Evolutionary conservation across 306 rosid species (phyloP).

Genomic region (Morella rubra): DNA sequence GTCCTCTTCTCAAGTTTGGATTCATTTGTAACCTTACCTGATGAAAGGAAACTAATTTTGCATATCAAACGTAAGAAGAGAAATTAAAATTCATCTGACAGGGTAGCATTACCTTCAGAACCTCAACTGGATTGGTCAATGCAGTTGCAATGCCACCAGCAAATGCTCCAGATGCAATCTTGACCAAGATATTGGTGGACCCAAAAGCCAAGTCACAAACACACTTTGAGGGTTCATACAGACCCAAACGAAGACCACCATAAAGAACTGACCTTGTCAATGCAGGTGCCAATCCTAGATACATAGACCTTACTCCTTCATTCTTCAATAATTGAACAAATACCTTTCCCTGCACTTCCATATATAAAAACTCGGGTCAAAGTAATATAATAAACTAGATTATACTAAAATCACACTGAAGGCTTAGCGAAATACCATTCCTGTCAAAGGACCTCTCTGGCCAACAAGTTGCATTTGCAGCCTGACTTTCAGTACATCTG

Average conservation of each 20-base stretch:
- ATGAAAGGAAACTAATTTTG: conserved; percentile 35
- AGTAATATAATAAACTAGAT: conserved; percentile 28
- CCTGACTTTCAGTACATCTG: conserved; percentile 95
- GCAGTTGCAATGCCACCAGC: conserved; percentile 83
- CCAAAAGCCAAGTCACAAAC: conserved; percentile 79
- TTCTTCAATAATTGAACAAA: conserved; percentile 55
- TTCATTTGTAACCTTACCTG: conserved; percentile 95
- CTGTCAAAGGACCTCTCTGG: conserved; percentile 82
- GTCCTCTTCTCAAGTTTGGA: conserved; percentile 60
- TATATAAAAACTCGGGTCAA: conserved; percentile 21
- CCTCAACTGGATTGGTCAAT: conserved; percentile 90
- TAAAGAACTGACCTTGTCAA: conserved; percentile 84
- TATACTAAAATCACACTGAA: conserved; percentile 19
- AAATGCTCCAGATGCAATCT: conserved; percentile 82
- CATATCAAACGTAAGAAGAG: conserved; percentile 16
- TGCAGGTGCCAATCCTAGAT: conserved; percentile 85
- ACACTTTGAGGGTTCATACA: conserved; percentile 91
- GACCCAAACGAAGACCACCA: conserved; percentile 96
- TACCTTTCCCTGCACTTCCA: conserved; percentile 60
- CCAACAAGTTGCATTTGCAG: conserved; percentile 99
- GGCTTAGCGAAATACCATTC: conserved; percentile 74
- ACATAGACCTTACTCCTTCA: conserved; percentile 87
- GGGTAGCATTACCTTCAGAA: conserved; percentile 63
- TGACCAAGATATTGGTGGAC: conserved; percentile 73
- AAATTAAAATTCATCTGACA: conserved; percentile 8